phyloP scores from a whole-genome alignment of 2,329 filamentous ascomycete species.

The Fusarium foetens region DNA sequence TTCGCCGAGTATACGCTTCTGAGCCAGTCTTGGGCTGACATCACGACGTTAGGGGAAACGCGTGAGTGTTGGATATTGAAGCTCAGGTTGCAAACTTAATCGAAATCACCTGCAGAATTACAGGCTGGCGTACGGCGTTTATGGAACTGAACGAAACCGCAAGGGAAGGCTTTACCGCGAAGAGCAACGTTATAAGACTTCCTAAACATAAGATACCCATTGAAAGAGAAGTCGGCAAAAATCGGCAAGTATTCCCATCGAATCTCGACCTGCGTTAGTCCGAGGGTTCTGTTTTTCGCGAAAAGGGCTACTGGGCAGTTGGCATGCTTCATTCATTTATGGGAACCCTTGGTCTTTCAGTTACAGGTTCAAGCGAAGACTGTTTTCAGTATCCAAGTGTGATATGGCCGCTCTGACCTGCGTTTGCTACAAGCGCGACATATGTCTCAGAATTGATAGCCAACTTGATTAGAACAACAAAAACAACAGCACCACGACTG shows the following conservation, averaged over 20 bases:
- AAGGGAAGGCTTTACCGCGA: background rate
- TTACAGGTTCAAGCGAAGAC: background rate
- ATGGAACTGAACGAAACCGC: background rate
- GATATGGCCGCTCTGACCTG: background rate
- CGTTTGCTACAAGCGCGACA: background rate
- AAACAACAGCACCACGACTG: background rate
- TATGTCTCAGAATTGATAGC: background rate
- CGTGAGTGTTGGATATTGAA: background rate
- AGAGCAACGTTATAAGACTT: background rate
- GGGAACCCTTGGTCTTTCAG: background rate
- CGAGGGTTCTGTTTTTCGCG: background rate
- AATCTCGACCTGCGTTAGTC: background rate
- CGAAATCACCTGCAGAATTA: background rate
- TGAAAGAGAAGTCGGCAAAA: background rate
- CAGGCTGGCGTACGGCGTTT: constrained; percentile 15
- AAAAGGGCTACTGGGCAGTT: background rate
- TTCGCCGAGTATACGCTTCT: background rate
- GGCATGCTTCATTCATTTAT: background rate
- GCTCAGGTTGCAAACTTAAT: background rate
- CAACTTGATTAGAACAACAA: background rate
- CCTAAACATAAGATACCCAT: background rate
- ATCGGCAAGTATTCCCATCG: background rate
- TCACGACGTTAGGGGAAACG: background rate
- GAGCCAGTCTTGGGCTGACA: background rate
- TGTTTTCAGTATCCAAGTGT: background rate